Conservation (phyloP, 768 basidiomycete genomes). For the Collybia mongolica region DNA sequence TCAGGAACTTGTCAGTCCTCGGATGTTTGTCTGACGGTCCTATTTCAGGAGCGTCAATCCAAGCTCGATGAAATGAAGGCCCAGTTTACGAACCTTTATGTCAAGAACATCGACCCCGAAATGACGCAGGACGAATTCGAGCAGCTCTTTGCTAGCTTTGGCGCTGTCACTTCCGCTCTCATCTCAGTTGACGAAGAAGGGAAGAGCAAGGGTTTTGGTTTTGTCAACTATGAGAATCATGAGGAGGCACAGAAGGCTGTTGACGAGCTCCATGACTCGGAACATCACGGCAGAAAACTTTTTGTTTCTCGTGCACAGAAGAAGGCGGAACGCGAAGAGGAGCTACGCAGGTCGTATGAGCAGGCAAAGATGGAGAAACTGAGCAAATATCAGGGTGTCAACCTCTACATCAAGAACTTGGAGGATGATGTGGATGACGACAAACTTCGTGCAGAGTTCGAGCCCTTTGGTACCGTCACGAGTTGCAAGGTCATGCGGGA, state of each 20-base stretch:
- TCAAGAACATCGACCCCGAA: conserved; percentile 94
- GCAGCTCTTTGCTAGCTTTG: conserved; percentile 73
- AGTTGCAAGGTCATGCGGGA: conserved; percentile 99
- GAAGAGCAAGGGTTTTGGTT: conserved; percentile 96
- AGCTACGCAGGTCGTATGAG: conserved; percentile 91
- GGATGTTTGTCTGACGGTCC: neutral
- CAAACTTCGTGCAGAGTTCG: conserved; percentile 93
- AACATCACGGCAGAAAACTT: conserved; percentile 83
- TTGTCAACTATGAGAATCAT: conserved; percentile 94
- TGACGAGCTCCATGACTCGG: conserved; percentile 83
- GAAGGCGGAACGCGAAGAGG: conserved; percentile 97
- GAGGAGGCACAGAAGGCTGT: conserved; percentile 92
- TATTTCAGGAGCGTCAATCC: conserved; percentile 84
- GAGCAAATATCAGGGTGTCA: conserved; percentile 98
- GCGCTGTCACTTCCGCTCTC: conserved; percentile 86
- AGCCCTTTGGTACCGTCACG: conserved; percentile 95
- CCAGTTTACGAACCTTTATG: conserved; percentile 97
- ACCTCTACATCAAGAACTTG: conserved; percentile 99
- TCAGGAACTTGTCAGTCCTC: conserved; percentile 22
- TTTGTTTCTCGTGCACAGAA: conserved; percentile 98
- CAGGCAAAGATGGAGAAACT: conserved; percentile 95
- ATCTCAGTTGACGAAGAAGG: conserved; percentile 84
- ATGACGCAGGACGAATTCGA: conserved; percentile 85
- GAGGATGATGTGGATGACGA: conserved; percentile 99
- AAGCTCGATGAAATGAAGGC: conserved; percentile 98